Base-by-base conservation (phyloP, 116 monocot genomes). In the Cymodocea nodosa region DNA sequence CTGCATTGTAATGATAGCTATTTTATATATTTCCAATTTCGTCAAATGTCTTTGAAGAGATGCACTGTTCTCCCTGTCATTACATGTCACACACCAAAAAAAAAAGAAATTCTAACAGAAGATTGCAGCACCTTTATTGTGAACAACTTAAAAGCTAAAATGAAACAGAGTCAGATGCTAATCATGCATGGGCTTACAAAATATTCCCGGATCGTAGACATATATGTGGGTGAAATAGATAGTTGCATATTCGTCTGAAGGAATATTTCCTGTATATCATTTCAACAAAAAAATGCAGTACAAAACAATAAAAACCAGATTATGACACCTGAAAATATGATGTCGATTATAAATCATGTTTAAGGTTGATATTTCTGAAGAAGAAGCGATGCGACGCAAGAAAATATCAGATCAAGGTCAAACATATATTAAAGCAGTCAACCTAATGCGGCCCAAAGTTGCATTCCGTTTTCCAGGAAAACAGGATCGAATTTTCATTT, bases 401-500 rank as follows among this genome's bases (percentile, higher is more conserved):
- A 44, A 44, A 44, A 11, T 6, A 11, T 8, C 11, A 44, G 3
- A 44, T 11, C 44, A 3, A 44, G 11, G 44, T 8, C 6, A 44
- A 23, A 23, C 56, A 20, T 56, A 56, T 56, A 56, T 3, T 60
- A 60, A 60, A 60, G 17, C 10, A 60, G 13, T 60, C 23, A 35
- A 60, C 60, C 60, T 60, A 35, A 15, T 17, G 15, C 16, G 4
- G 0, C 20, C 5, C 20, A 15, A n/a, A 54, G 54, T 54, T 16
- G 15, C 54, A 18, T 20, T 16, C 25, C 59, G 30, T 44, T 56
- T 39, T 68, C 68, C 18, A 55, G 23, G 13, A 59, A 66, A 56
- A 67, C 15, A 55, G 64, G 20, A 56, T 22, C 51, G n/a, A 49
- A 71, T 44, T 57, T 67, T 68, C 56, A 53, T 39, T 71, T 64